These are phyloP conservation scores for Escovopsis sp. DNA, from an alignment of 2,329 filamentous ascomycete species.

Conservation along the genomic window DNA sequence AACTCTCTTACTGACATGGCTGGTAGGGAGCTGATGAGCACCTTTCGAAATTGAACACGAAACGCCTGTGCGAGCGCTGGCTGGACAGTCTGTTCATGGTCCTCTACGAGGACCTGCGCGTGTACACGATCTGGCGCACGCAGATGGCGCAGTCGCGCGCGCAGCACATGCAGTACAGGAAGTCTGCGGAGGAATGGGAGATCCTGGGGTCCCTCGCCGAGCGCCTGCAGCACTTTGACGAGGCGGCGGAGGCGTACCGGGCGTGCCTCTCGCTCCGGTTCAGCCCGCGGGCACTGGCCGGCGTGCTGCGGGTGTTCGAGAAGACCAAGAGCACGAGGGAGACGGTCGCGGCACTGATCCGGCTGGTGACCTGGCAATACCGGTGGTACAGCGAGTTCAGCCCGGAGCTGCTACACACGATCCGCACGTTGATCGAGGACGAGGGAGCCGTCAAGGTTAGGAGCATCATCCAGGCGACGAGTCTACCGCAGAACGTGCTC, in stretches of 20 bases:
- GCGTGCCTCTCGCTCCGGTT: slow-evolving; percentile 79
- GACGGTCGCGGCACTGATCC: slow-evolving; percentile 71
- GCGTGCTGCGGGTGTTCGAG: slow-evolving; percentile 69
- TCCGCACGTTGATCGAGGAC: slow-evolving; percentile 88
- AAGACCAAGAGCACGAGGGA: slow-evolving; percentile 64
- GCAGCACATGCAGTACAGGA: slow-evolving; percentile 90
- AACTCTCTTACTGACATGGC: not conserved
- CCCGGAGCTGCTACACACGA: slow-evolving; percentile 71
- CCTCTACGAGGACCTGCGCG: slow-evolving; percentile 89
- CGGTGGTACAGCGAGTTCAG: slow-evolving; percentile 99
- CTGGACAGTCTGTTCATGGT: slow-evolving; percentile 99
- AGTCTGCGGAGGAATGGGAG: slow-evolving; percentile 95
- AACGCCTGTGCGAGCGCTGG: slow-evolving; percentile 94
- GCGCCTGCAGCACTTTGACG: slow-evolving; percentile 79
- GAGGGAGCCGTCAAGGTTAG: slow-evolving; percentile 95
- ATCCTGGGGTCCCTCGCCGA: slow-evolving; percentile 88
- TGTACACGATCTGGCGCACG: slow-evolving; percentile 98
- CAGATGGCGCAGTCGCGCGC: slow-evolving; percentile 93
- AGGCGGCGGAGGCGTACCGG: slow-evolving; percentile 86
- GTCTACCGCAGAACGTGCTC: slow-evolving; percentile 78
- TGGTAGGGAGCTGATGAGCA: slow-evolving; percentile 51
- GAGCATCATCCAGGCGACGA: slow-evolving; percentile 93
- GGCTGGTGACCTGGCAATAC: slow-evolving; percentile 95
- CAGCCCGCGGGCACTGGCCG: slow-evolving; percentile 80
- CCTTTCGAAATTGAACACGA: slow-evolving; percentile 89